Conservation (phyloP, 495 filamentous ascomycete species). For the Daldinia decipiens region DNA sequence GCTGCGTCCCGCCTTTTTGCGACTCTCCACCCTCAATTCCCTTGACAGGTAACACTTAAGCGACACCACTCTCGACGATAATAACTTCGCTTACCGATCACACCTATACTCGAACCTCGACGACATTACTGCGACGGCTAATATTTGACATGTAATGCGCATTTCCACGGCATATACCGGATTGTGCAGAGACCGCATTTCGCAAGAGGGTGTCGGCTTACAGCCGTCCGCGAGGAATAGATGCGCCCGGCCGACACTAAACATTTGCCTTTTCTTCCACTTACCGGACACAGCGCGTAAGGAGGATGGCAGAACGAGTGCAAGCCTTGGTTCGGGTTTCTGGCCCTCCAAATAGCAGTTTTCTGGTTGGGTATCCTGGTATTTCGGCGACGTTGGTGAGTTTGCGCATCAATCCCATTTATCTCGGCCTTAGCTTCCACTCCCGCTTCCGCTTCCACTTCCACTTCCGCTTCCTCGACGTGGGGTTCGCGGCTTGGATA, state of each 20-base stretch:
- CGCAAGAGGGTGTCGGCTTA: slow-evolving; percentile 42
- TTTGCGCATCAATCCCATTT: slow-evolving; percentile 31
- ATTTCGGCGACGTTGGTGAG: slow-evolving; percentile 97
- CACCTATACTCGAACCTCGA: neutral
- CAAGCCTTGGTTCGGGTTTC: slow-evolving; percentile 96
- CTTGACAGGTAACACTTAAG: slow-evolving; percentile 17
- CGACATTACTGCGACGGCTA: slow-evolving; percentile 5
- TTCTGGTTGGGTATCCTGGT: slow-evolving; percentile 94
- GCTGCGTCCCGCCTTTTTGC: slow-evolving; percentile 28
- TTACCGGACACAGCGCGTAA: slow-evolving; percentile 41
- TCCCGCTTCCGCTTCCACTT: slow-evolving; percentile 22
- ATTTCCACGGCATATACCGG: slow-evolving; percentile 8
- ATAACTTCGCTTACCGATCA: slow-evolving; percentile 13
- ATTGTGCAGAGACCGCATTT: slow-evolving; percentile 38
- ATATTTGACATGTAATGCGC: slow-evolving; percentile 35
- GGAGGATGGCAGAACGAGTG: slow-evolving; percentile 63
- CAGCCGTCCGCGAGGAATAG: slow-evolving; percentile 44
- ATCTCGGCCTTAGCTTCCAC: slow-evolving; percentile 3
- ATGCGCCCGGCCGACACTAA: slow-evolving; percentile 42
- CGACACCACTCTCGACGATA: slow-evolving; percentile 10
- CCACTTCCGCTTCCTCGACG: slow-evolving; percentile 21
- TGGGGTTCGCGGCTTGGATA: neutral
- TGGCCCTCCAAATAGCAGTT: slow-evolving; percentile 96
- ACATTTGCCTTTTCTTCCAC: slow-evolving; percentile 31
- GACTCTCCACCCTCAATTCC: slow-evolving; percentile 28